Percentiles rank a stretch among this genome's conserved stretches.
Evolutionary conservation across 176 grass and related monocot species (phyloP).

Genomic region (Oryza nivara): DNA sequence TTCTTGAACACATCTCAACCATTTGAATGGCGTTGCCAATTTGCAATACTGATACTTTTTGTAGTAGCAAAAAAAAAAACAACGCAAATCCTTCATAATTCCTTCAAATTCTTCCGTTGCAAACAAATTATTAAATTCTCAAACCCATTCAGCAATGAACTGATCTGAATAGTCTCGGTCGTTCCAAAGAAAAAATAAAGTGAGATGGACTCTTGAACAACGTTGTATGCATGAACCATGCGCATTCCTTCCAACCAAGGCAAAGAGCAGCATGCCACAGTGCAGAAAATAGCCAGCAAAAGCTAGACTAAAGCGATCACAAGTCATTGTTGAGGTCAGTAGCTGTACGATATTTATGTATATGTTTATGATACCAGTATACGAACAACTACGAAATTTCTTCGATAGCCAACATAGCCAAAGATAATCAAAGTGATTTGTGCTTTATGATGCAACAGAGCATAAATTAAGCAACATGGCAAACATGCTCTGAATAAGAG

Average conservation of each 20-base stretch:
- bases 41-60: neutral
- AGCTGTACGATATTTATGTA: neutral
- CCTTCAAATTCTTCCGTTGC: neutral
- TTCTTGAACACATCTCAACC: neutral
- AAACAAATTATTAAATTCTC: neutral
- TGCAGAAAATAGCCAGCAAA: conserved; percentile 16
- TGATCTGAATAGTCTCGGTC: neutral
- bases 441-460: conserved; percentile 15
- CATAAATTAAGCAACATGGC: neutral
- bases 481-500: neutral
- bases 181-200: conserved; percentile 1
- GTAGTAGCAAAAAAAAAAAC: neutral
- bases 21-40: neutral
- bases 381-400: neutral
- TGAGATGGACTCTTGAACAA: neutral
- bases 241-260: neutral
- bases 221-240: conserved; percentile 2
- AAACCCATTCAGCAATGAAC: neutral
- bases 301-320: conserved; percentile 2
- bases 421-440: neutral
- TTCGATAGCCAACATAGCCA: neutral
- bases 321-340: neutral
- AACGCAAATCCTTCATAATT: neutral
- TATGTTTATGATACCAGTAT: conserved; percentile 13
- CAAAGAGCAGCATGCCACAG: neutral